Base-by-base conservation (phyloP, 306 rosid species). In the Gastrolobium villosum region DNA sequence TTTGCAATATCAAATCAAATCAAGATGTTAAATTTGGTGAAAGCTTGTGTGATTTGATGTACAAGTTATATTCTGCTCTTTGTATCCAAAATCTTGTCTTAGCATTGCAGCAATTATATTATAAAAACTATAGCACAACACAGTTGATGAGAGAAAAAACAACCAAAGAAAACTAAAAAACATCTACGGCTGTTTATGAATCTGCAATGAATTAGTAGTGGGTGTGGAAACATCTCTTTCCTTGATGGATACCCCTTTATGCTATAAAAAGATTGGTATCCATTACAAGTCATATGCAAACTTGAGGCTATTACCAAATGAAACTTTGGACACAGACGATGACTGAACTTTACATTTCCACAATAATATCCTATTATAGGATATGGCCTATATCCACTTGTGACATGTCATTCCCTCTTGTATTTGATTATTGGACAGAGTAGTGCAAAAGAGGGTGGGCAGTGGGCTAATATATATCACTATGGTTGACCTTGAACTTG, bases 401-500 rank as follows among this genome's bases (percentile, higher is more conserved):
- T 10, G 20, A 41, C 59, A 72, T 48, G 6, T 28, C 53, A 55
- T 37, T 28, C 53, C 37, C 55, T 30, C 61, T 4, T 54, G 15
- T 70, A n/a, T 39, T 61, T 83, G 76, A 70, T 70, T 62, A 48
- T 44, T 70, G 65, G 55, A 44, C 1, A 46, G 49, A 4, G 50
- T 53, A 39, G 71, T 79, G 61, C 45, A 62, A 54, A 74, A 52
- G 79, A 40, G 56, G 13, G 48, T 13, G 31, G 30, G 46, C 32
- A 8, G 48, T 13, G 31, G 30, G 46, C 32, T 65, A 80, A 74
- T 50, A 35, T 5, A 54, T 48, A 43, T 48, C 11, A 31, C 46
- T 34, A 44, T 65, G 40, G 77, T 80, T 84, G 88, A 84, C 85
- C 71, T 48, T 41, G 65, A 61, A 14, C 77, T 54, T 37, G 83